Evolutionary conservation across 305 asterid genomes (phyloP).

Genomic region (Stenogyne calaminthoides): DNA sequence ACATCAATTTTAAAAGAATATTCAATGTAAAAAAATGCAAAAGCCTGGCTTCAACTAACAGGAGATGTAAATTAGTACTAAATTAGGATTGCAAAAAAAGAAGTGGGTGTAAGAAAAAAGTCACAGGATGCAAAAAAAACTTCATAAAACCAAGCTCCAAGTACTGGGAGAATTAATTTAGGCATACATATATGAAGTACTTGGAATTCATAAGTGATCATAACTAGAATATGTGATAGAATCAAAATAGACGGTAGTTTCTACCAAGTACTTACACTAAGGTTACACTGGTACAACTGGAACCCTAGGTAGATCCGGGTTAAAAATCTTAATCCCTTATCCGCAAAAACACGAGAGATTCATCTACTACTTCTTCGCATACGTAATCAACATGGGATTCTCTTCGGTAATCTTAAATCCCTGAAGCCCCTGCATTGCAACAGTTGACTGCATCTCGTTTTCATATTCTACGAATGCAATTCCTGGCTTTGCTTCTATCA

Average conservation of each 20-base stretch:
- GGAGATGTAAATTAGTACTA: too few species aligned
- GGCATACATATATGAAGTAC: not conserved
- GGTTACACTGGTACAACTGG: constrained; percentile 36
- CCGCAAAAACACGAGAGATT: not conserved
- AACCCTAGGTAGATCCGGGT: not conserved
- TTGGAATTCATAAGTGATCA: not conserved
- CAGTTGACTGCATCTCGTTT: constrained; percentile 92
- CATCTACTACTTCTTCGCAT: constrained; percentile 86
- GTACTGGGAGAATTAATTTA: not conserved
- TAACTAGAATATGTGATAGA: not conserved
- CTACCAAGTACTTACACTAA: constrained; percentile 43
- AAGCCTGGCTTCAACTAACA: too few species aligned
- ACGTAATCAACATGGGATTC: constrained; percentile 81
- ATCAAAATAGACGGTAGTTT: constrained; percentile 2
- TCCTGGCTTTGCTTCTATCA: constrained; percentile 97
- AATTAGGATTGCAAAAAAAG: not conserved
- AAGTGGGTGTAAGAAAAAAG: not conserved
- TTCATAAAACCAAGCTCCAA: not conserved
- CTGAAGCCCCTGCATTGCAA: constrained; percentile 91
- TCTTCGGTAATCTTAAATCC: constrained; percentile 82
- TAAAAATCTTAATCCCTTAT: constrained; percentile 8
- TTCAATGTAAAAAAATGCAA: too few species aligned
- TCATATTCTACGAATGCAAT: constrained; percentile 92
- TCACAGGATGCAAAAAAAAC: too few species aligned
- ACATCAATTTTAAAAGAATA: too few species aligned